Conservation (phyloP, 805 yeast genomes). For the Dipodascus albidus region DNA sequence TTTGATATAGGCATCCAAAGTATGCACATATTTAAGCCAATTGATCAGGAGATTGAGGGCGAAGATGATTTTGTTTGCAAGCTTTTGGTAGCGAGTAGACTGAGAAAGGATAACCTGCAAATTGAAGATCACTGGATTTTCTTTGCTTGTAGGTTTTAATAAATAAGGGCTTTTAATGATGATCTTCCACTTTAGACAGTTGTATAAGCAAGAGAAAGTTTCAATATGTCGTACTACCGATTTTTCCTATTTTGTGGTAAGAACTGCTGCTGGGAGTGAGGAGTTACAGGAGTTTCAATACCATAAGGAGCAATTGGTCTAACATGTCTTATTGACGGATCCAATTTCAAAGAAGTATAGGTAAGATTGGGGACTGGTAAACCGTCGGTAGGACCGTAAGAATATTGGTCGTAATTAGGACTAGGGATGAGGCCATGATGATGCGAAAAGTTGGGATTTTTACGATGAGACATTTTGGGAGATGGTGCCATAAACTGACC, state of each 20-base stretch:
- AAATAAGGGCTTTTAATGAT: too few relatives aligned
- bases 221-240: too few relatives aligned
- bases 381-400: too few relatives aligned
- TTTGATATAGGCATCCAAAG: background rate
- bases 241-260: background rate
- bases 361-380: background rate
- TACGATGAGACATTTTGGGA: background rate
- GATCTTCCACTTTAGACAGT: too few relatives aligned
- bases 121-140: too few relatives aligned
- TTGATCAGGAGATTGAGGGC: too few relatives aligned
- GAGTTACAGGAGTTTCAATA: background rate
- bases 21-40: background rate
- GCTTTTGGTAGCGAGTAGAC: too few relatives aligned
- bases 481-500: too few relatives aligned
- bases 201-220: too few relatives aligned
- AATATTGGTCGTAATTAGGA: background rate
- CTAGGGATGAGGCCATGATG: background rate
- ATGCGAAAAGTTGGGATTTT: background rate
- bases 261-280: background rate
- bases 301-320: background rate
- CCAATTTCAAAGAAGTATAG: background rate
- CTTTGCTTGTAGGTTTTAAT: too few relatives aligned
- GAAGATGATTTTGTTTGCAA: too few relatives aligned
- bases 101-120: too few relatives aligned
- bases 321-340: background rate